These are phyloP conservation scores for Thecamonas trahens DNA, from an alignment of 78 protist species.

Conservation along the genomic window DNA sequence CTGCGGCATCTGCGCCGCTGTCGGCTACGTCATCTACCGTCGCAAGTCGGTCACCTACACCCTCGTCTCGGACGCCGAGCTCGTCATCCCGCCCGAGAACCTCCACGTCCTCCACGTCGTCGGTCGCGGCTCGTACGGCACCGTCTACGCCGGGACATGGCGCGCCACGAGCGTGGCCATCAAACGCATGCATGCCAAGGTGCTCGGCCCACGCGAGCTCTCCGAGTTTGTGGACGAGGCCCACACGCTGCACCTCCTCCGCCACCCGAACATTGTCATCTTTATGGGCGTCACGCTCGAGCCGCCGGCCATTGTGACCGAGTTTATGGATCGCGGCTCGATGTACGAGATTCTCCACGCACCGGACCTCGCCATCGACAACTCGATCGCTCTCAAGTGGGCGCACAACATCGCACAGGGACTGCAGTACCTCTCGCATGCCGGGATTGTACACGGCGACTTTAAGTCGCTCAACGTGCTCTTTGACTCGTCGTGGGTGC, in stretches of 20 bases:
- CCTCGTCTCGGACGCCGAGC: too few relatives aligned
- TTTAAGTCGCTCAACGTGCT: slow-evolving; percentile 48
- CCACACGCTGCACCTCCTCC: slow-evolving; percentile 9
- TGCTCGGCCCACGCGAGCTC: slow-evolving; percentile 24
- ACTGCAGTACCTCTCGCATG: slow-evolving; percentile 40
- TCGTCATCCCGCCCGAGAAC: too few relatives aligned
- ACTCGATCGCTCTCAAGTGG: too few relatives aligned
- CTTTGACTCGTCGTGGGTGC: slow-evolving; percentile 41
- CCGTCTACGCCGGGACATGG: slow-evolving; percentile 31
- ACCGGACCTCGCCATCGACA: not conserved
- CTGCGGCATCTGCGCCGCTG: too few relatives aligned
- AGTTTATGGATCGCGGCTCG: slow-evolving; percentile 54
- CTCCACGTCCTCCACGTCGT: too few relatives aligned
- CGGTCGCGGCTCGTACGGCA: slow-evolving; percentile 48
- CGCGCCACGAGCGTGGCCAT: slow-evolving; percentile 39
- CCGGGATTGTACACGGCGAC: slow-evolving; percentile 51
- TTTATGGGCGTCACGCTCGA: slow-evolving; percentile 48
- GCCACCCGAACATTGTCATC: slow-evolving; percentile 61
- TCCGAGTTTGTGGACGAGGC: slow-evolving; percentile 41
- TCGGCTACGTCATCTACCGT: too few relatives aligned
- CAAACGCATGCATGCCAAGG: slow-evolving; percentile 41
- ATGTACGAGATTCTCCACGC: slow-evolving; percentile 46
- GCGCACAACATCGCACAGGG: slow-evolving; percentile 55
- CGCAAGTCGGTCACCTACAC: too few relatives aligned
- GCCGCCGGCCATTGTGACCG: slow-evolving; percentile 54